A percentile compares a stretch with the other conserved stretches of the same genome.
phyloP scores from a whole-genome alignment of 164 flowering plant species.

The Umbilicus rupestris region DNA sequence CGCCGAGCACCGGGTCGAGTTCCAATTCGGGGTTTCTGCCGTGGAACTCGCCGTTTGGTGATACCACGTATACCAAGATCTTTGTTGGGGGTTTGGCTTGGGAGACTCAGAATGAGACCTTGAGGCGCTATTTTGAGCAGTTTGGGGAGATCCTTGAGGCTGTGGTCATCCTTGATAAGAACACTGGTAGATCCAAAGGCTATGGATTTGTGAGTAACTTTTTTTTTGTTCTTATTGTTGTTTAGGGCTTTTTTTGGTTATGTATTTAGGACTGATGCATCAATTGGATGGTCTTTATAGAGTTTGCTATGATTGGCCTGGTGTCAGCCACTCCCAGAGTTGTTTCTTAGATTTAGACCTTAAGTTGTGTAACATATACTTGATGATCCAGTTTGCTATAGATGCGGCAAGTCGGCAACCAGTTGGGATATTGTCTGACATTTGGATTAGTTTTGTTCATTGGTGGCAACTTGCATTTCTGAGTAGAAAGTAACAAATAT shows the following conservation, averaged over 20 bases:
- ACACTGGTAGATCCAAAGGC: constrained; percentile 24
- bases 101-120: constrained; percentile 19
- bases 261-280: not conserved
- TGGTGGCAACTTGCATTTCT: not conserved
- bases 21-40: constrained; percentile 4
- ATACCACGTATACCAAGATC: constrained; percentile 19
- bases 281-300: not conserved
- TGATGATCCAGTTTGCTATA: too few species aligned
- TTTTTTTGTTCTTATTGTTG: not conserved
- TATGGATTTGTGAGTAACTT: constrained; percentile 19
- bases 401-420: too few species aligned
- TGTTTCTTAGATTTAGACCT: too few species aligned
- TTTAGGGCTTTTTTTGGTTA: too few species aligned
- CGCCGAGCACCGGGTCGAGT: constrained; percentile 4
- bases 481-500: not conserved
- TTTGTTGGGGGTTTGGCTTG: constrained; percentile 27
- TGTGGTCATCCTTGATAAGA: constrained; percentile 24
- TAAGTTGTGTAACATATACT: too few species aligned
- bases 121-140: constrained; percentile 18
- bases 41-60: constrained; percentile 11
- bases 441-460: not conserved
- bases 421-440: not conserved
- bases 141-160: constrained; percentile 25
- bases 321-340: too few species aligned
- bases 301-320: too few species aligned